Base-by-base conservation (phyloP, 2,329 filamentous ascomycete genomes). In the Penicillium sp. region DNA sequence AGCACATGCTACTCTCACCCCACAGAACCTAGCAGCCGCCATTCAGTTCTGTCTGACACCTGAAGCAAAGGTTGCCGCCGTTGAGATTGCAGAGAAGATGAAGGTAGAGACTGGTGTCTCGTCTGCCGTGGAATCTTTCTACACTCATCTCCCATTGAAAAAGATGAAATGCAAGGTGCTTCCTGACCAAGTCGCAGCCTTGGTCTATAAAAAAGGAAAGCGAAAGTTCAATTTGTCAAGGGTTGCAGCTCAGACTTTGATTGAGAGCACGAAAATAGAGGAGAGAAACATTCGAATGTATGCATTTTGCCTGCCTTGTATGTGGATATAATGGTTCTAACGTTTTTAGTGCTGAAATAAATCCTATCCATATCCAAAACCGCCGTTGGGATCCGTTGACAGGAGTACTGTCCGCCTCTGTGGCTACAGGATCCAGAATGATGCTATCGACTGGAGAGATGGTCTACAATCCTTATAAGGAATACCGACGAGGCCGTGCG, bases 21-120 rank as follows among this genome's bases (percentile, higher is more conserved):
- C 73, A 2, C 62, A 75, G 5, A 77, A 71, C 7, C 66, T 83
- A 1, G n/a, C 77, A 0, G 72, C 73, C 1, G 79, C 77, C 3
- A 82, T 83, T 39, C 62, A 54, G 4, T 75, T 70, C 51, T 78
- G 75, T 43, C 65, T 81, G 0, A 71, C 66, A 8, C 65, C 71
- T 0, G 64, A 74, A 39, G 73, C 71, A n/a, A n/a, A n/a, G n/a
- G n/a, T n/a, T n/a, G n/a, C n/a, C n/a, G n/a, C n/a, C 0, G 58
- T 64, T 1, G 64, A 68, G 2, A 66, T 81, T 9, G 64, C 16
- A 9, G 34, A 6, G 0, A 72, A 66, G n/a, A n/a, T 65, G 2
- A 78, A 78, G 2, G 72, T 71, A 11, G 56, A 72, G 28, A 51
- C 65, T 1, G 78, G 77, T 0, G 77, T 74, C 31, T 75, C 69